Base-by-base conservation (phyloP, 352 stramenopile genomes). In the Globisporangium acanthophoron region DNA sequence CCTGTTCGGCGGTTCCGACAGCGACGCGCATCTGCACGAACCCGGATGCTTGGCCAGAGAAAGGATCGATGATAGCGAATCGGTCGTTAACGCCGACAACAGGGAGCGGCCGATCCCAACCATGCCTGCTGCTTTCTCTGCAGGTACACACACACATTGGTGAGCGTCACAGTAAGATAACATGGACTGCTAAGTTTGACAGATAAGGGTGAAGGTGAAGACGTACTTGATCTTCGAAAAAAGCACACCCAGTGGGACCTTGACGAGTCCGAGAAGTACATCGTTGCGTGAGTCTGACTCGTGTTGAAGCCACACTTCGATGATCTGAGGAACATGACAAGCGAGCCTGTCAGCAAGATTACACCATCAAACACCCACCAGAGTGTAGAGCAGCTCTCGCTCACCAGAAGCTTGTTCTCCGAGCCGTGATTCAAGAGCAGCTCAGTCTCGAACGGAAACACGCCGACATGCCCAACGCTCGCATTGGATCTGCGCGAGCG, bases 1-100 rank as follows among this genome's bases (percentile, higher is more conserved):
- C 66, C 62, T 89, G 79, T 24, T 89, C 74, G 29, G 71, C 67
- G 33, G 79, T 86, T 2, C 79, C 79, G 16, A 85, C 45, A 13
- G 66, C 73, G 31, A 80, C 41, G 31, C 69, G 60, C 49, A 63
- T 54, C 16, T 66, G 69, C 12, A 89, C 44, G 31, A 62, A 54
- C 3, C 79, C 79, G n/a, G 54, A 58, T 0, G 46, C 29, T n/a
- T 58, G 33, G 0, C 75, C 75, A 4, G 64, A 70, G 21, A 89
- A 76, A 3, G 66, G 73, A 59, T 89, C 71, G 1, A 75, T 55
- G 40, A 89, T 65, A 15, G 66, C 60, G 27, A 78, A 64, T n/a
- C 2, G 31, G 8, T 44, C 58, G 54, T 85, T 69, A 13, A 75
- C 56, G 9, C 69, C 67, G 41, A 74, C 49, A 59, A 65, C 66